These are phyloP conservation scores for Claviceps humidiphila DNA, from an alignment of 2,329 filamentous ascomycete genomes.

Conservation along the genomic window DNA sequence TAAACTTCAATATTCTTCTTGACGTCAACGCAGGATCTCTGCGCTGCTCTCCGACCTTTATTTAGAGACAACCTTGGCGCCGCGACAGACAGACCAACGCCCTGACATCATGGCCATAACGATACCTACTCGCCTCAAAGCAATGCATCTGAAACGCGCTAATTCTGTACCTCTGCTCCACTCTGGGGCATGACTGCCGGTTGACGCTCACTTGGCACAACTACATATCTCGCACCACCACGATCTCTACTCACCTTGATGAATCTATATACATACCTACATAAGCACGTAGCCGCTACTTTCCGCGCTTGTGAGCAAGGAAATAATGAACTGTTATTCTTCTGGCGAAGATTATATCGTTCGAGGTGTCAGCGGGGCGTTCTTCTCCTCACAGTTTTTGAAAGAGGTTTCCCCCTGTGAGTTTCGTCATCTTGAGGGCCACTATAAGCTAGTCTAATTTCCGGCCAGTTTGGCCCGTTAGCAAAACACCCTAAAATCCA, in stretches of 20 bases:
- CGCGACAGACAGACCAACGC: too few species aligned
- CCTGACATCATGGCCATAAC: too few species aligned
- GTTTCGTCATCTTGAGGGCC: not conserved
- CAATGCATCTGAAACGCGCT: conserved; percentile 11
- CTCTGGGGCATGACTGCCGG: conserved; percentile 3
- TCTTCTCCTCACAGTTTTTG: not conserved
- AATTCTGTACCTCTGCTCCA: conserved; percentile 6
- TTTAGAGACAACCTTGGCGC: too few species aligned
- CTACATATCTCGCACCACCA: conserved; percentile 2
- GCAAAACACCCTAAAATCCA: not conserved
- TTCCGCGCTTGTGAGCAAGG: not conserved
- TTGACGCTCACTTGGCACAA: conserved; percentile 4
- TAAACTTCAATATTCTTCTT: not conserved
- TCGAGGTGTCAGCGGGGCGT: not conserved
- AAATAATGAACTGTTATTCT: not conserved
- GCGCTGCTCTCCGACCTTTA: not conserved
- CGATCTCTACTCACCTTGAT: not conserved
- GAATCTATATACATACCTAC: too few species aligned
- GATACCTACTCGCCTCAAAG: conserved; percentile 3
- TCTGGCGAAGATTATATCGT: not conserved
- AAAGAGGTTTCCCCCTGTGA: not conserved
- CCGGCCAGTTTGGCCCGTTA: not conserved
- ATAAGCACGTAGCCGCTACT: not conserved
- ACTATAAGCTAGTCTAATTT: not conserved
- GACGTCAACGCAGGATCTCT: not conserved